phyloP scores from a whole-genome alignment of 1,139 yeast species.

The Yarrowia galli region DNA sequence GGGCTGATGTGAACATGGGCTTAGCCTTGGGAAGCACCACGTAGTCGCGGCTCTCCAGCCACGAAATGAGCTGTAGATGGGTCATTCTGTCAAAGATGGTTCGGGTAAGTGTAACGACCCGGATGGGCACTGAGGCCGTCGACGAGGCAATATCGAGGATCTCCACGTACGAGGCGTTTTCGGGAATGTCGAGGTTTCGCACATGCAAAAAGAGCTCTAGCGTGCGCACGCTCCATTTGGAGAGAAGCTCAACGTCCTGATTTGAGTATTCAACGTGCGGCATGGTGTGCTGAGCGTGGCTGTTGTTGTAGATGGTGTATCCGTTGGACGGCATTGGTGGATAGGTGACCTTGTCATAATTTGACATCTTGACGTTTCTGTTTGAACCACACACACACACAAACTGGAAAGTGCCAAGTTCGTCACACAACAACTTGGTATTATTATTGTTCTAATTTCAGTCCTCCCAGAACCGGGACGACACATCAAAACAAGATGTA shows the following conservation, averaged over 20 bases:
- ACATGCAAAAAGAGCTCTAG: slow-evolving; percentile 13
- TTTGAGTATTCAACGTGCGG: slow-evolving; percentile 11
- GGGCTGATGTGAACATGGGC: slow-evolving; percentile 26
- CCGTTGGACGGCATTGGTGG: not conserved
- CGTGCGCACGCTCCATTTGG: slow-evolving; percentile 17
- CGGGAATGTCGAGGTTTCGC: slow-evolving; percentile 15
- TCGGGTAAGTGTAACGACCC: slow-evolving; percentile 8
- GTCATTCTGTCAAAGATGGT: slow-evolving; percentile 22
- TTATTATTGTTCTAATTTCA: not conserved
- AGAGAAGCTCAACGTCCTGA: slow-evolving; percentile 4
- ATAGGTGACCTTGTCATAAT: slow-evolving; percentile 20
- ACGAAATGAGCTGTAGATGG: slow-evolving; percentile 17
- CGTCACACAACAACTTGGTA: not conserved
- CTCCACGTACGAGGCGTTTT: slow-evolving; percentile 7
- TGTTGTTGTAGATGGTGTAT: not conserved
- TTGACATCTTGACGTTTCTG: slow-evolving; percentile 19
- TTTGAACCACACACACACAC: too few relatives aligned
- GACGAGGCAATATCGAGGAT: slow-evolving; percentile 11
- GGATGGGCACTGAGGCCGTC: slow-evolving; percentile 20
- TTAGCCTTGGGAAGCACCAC: slow-evolving; percentile 22
- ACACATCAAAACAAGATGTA: not conserved
- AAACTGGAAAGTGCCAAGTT: not conserved
- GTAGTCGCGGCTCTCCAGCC: slow-evolving; percentile 22
- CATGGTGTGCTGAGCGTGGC: not conserved
- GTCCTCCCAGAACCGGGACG: not conserved